Conservation (phyloP, 345 rosid genomes). For the Citrus medica region DNA sequence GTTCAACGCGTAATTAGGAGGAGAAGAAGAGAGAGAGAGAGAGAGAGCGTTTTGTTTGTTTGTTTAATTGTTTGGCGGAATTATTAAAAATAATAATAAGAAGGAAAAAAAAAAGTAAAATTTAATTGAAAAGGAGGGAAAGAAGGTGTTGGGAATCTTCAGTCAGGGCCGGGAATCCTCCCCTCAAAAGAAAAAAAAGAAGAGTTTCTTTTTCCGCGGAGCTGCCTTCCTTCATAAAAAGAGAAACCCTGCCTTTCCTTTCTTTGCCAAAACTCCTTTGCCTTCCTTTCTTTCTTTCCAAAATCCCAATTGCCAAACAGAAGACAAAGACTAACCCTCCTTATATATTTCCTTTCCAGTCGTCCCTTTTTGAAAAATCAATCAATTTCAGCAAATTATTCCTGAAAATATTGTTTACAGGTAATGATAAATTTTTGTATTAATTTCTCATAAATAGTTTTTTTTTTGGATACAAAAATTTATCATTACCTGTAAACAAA, state of each 20-base stretch:
- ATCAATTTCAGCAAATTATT: not conserved
- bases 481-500: no score
- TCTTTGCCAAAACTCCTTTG: not conserved
- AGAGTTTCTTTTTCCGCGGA: not conserved
- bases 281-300: not conserved
- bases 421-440: not conserved
- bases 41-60: not conserved
- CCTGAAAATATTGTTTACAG: not conserved
- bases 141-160: constrained; percentile 39
- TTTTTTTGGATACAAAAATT: no score
- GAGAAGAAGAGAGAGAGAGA: no score
- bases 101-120: not conserved
- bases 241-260: not conserved
- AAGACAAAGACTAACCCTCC: no score
- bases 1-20: constrained; percentile 9
- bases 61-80: not conserved
- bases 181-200: not conserved
- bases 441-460: not conserved
- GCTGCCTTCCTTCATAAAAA: not conserved
- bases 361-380: no score
- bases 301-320: not conserved
- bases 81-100: no score
- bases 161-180: constrained; percentile 7
- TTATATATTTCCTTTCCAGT: not conserved
- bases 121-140: not conserved